Evolutionary conservation across 2,329 filamentous ascomycete genomes (phyloP), one percentile per base, ranked within the genome.

Genomic region (Hypoxylon sp.): DNA sequence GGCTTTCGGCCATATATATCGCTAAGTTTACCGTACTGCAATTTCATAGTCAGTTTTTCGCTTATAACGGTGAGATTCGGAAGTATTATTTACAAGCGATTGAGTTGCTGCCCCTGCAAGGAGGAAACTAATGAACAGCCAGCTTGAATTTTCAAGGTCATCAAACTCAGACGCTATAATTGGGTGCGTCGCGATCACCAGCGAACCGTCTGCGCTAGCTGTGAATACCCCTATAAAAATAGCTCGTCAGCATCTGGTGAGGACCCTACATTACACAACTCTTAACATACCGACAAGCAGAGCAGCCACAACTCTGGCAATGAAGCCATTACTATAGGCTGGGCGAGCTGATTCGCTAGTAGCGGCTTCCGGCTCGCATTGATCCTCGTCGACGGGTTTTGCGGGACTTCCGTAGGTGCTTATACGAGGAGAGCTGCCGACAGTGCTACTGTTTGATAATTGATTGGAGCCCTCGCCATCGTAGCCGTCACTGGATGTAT

Each of bases 181-280:
- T 0, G 85, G 84, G 61, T 90, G 87, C 0, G 89, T 91, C 0
- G 91, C 89, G 30, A 93, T 78, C 0, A 93, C 83, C 0, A 93
- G 78, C 1, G 87, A 89, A 0, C 80, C 78, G 71, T 93, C 91
- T 14, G 86, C 84, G 57, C 89, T 88, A 5, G 85, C 84, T 11
- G 91, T 85, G 69, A 93, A 91, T 12, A 90, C 86, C 5, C 73
- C 74, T 76, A 53, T 9, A 26, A 36, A n/a, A 26, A 22, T 4
- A 45, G 16, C 11, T 40, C 30, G 14, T 66, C 54, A 58, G 24
- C 36, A 18, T 16, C 53, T 20, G 3, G 6, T 14, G 22, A 45
- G n/a, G 22, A 51, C 9, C 20, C 8, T 22, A 40, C 12, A 2
- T 6, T 14, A n/a, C 8, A 32, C 12, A 28, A 22, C 14, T 32